Conservation (phyloP, 2,329 filamentous ascomycete genomes). For the Podosphaera xanthii region DNA sequence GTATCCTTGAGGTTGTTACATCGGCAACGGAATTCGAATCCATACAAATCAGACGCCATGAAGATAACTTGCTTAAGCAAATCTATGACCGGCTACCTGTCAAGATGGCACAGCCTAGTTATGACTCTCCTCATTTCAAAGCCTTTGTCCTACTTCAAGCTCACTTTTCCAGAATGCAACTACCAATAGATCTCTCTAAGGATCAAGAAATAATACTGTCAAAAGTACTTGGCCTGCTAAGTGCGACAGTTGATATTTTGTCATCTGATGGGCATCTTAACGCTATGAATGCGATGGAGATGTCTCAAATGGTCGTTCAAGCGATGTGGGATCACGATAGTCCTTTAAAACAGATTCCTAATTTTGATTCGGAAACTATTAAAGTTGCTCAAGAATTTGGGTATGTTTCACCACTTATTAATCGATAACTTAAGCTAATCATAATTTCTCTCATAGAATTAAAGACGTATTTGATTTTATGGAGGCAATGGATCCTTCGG, state of each 20-base stretch:
- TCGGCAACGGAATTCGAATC: constrained; percentile 92
- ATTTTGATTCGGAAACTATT: constrained; percentile 68
- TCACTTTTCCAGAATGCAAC: constrained; percentile 91
- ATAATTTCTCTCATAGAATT: constrained; percentile 29
- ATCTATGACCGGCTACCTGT: constrained; percentile 90
- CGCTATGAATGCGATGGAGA: constrained; percentile 95
- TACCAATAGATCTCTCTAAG: constrained; percentile 85
- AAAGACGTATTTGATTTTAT: constrained; percentile 96
- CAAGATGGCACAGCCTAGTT: constrained; percentile 73
- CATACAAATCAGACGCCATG: constrained; percentile 82
- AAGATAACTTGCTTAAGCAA: constrained; percentile 65
- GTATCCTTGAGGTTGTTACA: constrained; percentile 87
- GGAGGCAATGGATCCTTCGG: constrained; percentile 92
- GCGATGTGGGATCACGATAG: constrained; percentile 98
- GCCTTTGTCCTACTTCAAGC: constrained; percentile 92
- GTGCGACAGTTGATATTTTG: constrained; percentile 81
- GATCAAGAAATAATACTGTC: constrained; percentile 76
- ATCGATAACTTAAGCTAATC: constrained; percentile 15
- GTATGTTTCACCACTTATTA: constrained; percentile 24
- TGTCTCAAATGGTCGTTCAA: constrained; percentile 97
- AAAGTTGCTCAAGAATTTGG: constrained; percentile 60
- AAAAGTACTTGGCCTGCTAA: constrained; percentile 70
- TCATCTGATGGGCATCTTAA: constrained; percentile 92
- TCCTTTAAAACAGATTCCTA: constrained; percentile 90
- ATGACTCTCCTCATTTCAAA: constrained; percentile 94